Evolutionary conservation across 495 filamentous ascomycete genomes (phyloP).

Genomic region (Aspergillus ostianus): DNA sequence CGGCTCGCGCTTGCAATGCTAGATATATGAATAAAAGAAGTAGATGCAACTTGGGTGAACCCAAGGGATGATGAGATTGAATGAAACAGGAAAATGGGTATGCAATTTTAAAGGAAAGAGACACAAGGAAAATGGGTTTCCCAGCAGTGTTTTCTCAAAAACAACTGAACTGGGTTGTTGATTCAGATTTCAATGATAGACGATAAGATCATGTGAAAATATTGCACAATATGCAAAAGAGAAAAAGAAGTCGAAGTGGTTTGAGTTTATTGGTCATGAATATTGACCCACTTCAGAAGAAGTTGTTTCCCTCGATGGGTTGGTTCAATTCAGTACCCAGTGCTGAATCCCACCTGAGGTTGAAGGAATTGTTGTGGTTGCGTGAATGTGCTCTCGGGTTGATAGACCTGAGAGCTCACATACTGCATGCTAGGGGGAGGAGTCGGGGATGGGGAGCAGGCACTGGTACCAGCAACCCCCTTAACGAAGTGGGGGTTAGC

Average conservation of each 20-base stretch:
- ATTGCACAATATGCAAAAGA: constrained; percentile 18
- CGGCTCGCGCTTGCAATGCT: constrained; percentile 55
- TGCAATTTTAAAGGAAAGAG: constrained; percentile 41
- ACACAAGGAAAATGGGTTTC: constrained; percentile 23
- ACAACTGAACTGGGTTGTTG: background rate
- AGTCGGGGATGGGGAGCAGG: constrained; percentile 41
- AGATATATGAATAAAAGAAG: constrained; percentile 38
- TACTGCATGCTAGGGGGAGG: constrained; percentile 42
- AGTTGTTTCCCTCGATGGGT: background rate
- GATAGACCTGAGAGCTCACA: constrained; percentile 37
- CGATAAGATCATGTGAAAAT: constrained; percentile 15
- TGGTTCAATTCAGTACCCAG: constrained; percentile 30
- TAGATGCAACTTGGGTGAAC: constrained; percentile 40
- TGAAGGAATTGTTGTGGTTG: constrained; percentile 38
- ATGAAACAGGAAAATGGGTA: constrained; percentile 37
- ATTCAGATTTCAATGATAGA: constrained; percentile 14
- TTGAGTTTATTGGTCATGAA: background rate
- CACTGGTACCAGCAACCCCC: constrained; percentile 22
- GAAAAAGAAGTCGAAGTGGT: background rate
- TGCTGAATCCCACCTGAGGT: constrained; percentile 38
- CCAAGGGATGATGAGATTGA: constrained; percentile 30
- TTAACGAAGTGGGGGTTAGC: constrained; percentile 29
- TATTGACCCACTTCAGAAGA: background rate
- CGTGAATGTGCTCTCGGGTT: constrained; percentile 36
- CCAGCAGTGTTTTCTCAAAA: background rate